Evolutionary conservation across 2,329 filamentous ascomycete species (phyloP), one percentile per base, ranked within the genome.

Genomic region (Chaetomium sp.): DNA sequence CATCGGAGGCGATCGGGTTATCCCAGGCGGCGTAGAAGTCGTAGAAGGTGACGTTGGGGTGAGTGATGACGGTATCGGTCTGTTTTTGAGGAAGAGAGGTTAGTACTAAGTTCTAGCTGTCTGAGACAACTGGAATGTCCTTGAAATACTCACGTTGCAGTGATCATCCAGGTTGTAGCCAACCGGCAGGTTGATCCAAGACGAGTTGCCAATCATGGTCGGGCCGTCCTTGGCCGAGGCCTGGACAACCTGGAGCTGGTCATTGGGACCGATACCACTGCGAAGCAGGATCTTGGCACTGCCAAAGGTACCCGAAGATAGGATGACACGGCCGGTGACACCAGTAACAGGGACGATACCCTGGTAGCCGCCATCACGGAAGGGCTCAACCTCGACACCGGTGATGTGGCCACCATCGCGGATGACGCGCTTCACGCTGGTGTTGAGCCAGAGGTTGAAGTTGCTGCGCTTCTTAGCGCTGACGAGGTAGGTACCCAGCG

Each of bases 401-500:
- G 80, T 85, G 55, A 82, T 75, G 54, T 78, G 77, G 38, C 79
- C 77, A 10, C 78, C 80, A 14, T 72, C 73, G 36, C 84, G 79
- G 40, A 85, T 69, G 34, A 87, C 75, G 52, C 83, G 78, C 58
- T 78, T 76, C n/a, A 85, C 84, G 33, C 76, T 74, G 8, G 83
- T 85, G 66, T 82, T 80, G 38, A 79, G 76, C 72, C 79, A 79
- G 49, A 88, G 69, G 47, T 79, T 74, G 71, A 87, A 87, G 69
- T 86, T 86, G 35, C 71, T 70, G 58, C 80, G 75, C 48, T 71
- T 70, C 57, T 76, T 74, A 5, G 84, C 84, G 37, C 75, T 75
- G 36, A 82, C 79, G 8, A 88, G 76, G 68, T 87, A 87, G 0
- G 84, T 86, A 7, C 81, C 81, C 67, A 87, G 72, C 27, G 84